Conservation (phyloP, 805 yeast genomes). For the Wickerhamiella allomyrinae region DNA sequence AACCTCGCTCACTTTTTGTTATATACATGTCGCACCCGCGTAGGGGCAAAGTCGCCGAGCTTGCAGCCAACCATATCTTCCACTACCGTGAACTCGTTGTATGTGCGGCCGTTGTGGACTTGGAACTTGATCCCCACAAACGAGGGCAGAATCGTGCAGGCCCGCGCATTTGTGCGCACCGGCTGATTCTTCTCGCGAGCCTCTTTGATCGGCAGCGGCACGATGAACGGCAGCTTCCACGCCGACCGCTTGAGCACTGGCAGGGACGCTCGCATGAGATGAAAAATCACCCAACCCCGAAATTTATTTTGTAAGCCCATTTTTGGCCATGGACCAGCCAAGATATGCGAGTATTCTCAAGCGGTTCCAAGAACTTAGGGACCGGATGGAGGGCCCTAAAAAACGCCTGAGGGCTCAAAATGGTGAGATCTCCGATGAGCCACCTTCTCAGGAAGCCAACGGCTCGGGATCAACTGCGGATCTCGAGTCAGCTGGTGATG, state of each 20-base stretch:
- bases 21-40: constrained; percentile 76
- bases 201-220: constrained; percentile 82
- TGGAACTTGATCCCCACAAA: constrained; percentile 91
- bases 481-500: no score
- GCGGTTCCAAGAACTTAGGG: constrained; percentile 28
- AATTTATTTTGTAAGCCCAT: background rate
- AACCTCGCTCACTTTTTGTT: constrained; percentile 27
- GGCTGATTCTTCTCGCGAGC: constrained; percentile 73
- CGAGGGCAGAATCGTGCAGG: constrained; percentile 89
- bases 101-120: constrained; percentile 91
- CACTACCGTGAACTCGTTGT: constrained; percentile 69
- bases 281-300: background rate
- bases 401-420: no score
- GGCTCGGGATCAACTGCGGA: no score
- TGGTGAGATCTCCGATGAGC: no score
- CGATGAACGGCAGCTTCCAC: constrained; percentile 68
- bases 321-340: constrained; percentile 16
- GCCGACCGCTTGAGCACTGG: constrained; percentile 28
- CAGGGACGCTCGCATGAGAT: constrained; percentile 23
- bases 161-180: constrained; percentile 87
- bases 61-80: constrained; percentile 97
- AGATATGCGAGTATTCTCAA: constrained; percentile 39
- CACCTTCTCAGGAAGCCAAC: no score
- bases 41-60: constrained; percentile 89
- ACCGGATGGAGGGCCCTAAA: background rate